phyloP scores from a whole-genome alignment of 495 filamentous ascomycete species.

The Lasiosphaeria hispida region DNA sequence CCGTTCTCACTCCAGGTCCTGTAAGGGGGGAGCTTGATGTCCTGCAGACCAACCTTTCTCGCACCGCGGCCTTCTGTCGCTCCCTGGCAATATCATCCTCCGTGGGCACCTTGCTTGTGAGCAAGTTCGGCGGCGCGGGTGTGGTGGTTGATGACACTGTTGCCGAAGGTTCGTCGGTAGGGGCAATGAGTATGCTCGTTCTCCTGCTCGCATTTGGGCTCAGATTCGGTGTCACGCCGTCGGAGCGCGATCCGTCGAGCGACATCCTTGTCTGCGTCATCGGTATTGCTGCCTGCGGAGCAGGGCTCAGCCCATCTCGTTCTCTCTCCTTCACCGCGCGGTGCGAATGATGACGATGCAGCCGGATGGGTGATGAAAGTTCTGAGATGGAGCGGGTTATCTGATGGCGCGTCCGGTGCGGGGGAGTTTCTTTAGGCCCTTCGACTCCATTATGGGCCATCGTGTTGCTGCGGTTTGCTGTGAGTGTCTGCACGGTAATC shows the following conservation, averaged over 20 bases:
- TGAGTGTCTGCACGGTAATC: neutral
- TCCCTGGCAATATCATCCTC: slow-evolving; percentile 40
- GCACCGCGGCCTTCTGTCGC: slow-evolving; percentile 39
- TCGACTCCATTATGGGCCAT: slow-evolving; percentile 42
- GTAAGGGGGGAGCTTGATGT: slow-evolving; percentile 5
- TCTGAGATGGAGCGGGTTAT: slow-evolving; percentile 51
- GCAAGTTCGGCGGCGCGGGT: slow-evolving; percentile 18
- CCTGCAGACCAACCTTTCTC: slow-evolving; percentile 42
- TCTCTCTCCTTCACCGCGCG: slow-evolving; percentile 26
- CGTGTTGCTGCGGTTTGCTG: slow-evolving; percentile 4
- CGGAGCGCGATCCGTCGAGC: slow-evolving; percentile 40
- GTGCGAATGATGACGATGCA: slow-evolving; percentile 43
- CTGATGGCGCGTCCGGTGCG: slow-evolving; percentile 46
- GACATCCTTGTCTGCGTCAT: slow-evolving; percentile 31
- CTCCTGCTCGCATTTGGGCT: slow-evolving; percentile 43
- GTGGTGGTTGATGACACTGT: neutral
- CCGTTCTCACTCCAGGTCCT: neutral
- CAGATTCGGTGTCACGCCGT: slow-evolving; percentile 40
- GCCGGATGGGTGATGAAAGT: slow-evolving; percentile 46
- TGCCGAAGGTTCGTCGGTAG: slow-evolving; percentile 24
- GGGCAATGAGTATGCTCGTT: slow-evolving; percentile 37
- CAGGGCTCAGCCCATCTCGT: slow-evolving; percentile 36
- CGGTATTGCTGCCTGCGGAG: slow-evolving; percentile 29
- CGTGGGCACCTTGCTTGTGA: slow-evolving; percentile 5
- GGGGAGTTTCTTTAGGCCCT: slow-evolving; percentile 29